These are phyloP conservation scores for Trametes hirsuta DNA, from an alignment of 1,284 basidiomycete species.

Conservation along the genomic window DNA sequence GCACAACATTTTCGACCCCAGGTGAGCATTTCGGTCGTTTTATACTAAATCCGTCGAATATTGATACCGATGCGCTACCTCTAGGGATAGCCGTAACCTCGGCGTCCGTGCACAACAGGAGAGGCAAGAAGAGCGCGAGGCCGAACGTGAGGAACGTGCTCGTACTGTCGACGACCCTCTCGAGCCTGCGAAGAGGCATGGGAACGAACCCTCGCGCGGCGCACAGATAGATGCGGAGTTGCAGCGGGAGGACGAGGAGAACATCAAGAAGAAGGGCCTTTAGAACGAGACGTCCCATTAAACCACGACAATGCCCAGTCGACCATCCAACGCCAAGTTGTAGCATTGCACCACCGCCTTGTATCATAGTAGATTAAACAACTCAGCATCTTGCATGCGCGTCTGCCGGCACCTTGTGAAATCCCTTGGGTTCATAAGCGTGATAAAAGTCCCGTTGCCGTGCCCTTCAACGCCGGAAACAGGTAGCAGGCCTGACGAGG, in stretches of 20 bases:
- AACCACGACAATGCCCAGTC: background rate
- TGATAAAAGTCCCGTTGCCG: too few species aligned
- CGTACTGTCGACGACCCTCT: conserved; percentile 27
- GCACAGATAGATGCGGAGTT: conserved; percentile 31
- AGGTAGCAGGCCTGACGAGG: background rate
- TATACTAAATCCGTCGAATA: background rate
- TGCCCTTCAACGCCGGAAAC: background rate
- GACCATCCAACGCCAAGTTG: background rate
- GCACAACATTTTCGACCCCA: conserved; percentile 27
- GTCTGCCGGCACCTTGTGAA: too few species aligned
- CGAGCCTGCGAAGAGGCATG: conserved; percentile 27
- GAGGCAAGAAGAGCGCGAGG: conserved; percentile 20
- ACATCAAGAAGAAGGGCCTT: conserved; percentile 24
- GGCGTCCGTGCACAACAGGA: conserved; percentile 20
- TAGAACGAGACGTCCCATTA: conserved; percentile 22
- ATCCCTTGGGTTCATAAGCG: too few species aligned
- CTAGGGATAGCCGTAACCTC: conserved; percentile 25
- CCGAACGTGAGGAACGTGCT: conserved; percentile 16
- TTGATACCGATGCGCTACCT: background rate
- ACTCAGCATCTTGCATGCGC: too few species aligned
- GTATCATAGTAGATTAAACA: too few species aligned
- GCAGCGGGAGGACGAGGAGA: conserved; percentile 30
- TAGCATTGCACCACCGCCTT: too few species aligned
- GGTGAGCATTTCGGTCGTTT: conserved; percentile 9
- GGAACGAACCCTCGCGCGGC: conserved; percentile 29